Evolutionary conservation across 495 filamentous ascomycete genomes (phyloP).

Genomic region (Aspergillus ostianus): DNA sequence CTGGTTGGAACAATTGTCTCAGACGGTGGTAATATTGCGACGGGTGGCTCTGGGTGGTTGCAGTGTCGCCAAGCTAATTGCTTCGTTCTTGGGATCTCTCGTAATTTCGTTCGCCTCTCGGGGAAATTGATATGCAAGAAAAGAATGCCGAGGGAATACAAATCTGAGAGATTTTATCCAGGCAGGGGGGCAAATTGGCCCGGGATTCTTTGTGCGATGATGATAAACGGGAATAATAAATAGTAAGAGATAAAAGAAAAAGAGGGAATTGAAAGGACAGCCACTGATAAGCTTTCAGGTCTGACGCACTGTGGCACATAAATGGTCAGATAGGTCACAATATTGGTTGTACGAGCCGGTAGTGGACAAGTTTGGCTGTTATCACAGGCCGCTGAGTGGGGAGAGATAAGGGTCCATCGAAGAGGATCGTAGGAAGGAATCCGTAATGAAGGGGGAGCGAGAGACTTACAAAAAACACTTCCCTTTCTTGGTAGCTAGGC

Average conservation of each 20-base stretch:
- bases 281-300: conserved; percentile 23
- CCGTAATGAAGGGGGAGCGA: conserved; percentile 10
- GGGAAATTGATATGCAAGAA: conserved; percentile 12
- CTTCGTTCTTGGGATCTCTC: conserved; percentile 2
- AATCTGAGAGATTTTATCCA: conserved; percentile 15
- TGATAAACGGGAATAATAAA: conserved; percentile 7
- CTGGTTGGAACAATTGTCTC: conserved; percentile 22
- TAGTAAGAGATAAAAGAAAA: neutral
- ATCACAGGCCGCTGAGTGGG: conserved; percentile 29
- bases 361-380: conserved; percentile 11
- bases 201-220: conserved; percentile 11
- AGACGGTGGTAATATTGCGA: conserved; percentile 16
- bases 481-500: conserved; percentile 9
- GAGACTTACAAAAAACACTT: conserved; percentile 3
- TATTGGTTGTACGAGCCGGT: conserved; percentile 1
- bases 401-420: conserved; percentile 31
- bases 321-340: conserved; percentile 21
- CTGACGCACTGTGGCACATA: conserved; percentile 18
- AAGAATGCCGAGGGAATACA: conserved; percentile 18
- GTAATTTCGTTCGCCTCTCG: conserved; percentile 5
- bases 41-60: neutral
- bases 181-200: conserved; percentile 19
- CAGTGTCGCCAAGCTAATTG: neutral
- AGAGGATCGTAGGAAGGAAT: neutral
- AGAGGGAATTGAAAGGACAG: neutral